phyloP scores from a whole-genome alignment of 768 basidiomycete species.

The Rhizopogon vinicolor region DNA sequence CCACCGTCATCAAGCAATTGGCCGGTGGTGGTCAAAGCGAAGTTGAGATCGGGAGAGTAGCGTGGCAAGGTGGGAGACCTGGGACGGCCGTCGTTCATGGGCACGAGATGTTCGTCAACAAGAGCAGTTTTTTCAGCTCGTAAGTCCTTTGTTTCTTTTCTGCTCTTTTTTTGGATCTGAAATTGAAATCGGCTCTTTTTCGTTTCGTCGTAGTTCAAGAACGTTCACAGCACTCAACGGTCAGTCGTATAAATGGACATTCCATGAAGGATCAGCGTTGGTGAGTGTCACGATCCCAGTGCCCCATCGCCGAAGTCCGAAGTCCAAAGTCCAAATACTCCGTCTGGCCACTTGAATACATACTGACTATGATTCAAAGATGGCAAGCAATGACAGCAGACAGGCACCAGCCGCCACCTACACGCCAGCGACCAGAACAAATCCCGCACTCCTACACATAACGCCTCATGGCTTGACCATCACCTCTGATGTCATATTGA shows the following conservation, averaged over 20 bases:
- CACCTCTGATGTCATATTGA: slow-evolving; percentile 25
- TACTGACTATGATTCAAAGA: slow-evolving; percentile 7
- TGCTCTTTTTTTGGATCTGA: background rate
- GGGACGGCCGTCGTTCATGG: slow-evolving; percentile 22
- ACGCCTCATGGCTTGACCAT: slow-evolving; percentile 29
- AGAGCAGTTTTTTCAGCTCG: slow-evolving; percentile 26
- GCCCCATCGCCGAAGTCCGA: background rate
- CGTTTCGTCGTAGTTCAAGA: slow-evolving; percentile 16
- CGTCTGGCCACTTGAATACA: background rate
- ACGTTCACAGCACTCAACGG: slow-evolving; percentile 30
- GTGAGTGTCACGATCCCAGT: slow-evolving; percentile 12
- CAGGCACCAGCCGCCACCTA: slow-evolving; percentile 28
- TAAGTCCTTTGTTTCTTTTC: slow-evolving; percentile 10
- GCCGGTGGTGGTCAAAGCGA: slow-evolving; percentile 19
- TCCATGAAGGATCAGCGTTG: slow-evolving; percentile 27
- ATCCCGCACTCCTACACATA: slow-evolving; percentile 27
- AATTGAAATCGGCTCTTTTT: background rate
- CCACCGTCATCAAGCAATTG: slow-evolving; percentile 22
- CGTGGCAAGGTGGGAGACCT: slow-evolving; percentile 26
- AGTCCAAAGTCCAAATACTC: background rate
- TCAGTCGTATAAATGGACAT: slow-evolving; percentile 30
- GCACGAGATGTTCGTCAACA: slow-evolving; percentile 19
- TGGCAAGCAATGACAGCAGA: slow-evolving; percentile 29
- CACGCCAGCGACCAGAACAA: slow-evolving; percentile 16
- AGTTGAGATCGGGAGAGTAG: slow-evolving; percentile 21